These are phyloP conservation scores for Neoboletus magnificus DNA, from an alignment of 768 basidiomycete species.

Conservation along the genomic window DNA sequence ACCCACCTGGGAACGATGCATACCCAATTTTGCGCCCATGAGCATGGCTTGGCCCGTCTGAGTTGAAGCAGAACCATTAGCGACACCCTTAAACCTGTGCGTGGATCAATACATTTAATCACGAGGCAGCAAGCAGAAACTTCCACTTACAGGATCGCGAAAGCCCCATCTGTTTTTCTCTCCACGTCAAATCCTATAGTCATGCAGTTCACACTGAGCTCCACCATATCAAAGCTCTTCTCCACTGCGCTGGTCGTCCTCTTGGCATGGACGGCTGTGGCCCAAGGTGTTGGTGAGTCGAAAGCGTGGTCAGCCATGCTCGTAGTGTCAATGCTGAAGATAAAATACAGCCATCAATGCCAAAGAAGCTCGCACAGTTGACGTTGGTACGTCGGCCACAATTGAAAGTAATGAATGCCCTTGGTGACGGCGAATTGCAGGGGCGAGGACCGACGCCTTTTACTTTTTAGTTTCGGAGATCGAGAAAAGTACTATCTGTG, in stretches of 20 bases:
- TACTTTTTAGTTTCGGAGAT: neutral
- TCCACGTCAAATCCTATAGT: neutral
- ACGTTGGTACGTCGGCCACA: neutral
- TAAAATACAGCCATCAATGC: neutral
- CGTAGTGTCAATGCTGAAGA: neutral
- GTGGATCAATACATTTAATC: neutral
- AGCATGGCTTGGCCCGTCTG: neutral
- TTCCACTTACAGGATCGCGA: neutral
- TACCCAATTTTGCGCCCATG: neutral
- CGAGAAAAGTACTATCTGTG: neutral
- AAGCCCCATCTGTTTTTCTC: neutral
- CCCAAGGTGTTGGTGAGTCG: slow-evolving; percentile 12
- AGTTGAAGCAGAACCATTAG: neutral
- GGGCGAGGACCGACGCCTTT: neutral
- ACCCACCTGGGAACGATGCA: slow-evolving; percentile 2
- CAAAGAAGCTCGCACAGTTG: neutral
- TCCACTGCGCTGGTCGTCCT: neutral
- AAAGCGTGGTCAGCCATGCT: neutral
- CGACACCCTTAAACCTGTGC: neutral
- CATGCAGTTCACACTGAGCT: slow-evolving; percentile 6
- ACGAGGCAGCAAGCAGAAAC: neutral
- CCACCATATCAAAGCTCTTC: neutral
- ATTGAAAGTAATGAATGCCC: neutral
- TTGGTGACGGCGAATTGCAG: neutral
- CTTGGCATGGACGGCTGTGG: slow-evolving; percentile 4